Evolutionary conservation across 495 filamentous ascomycete species (phyloP), one percentile per base, ranked within the genome.

Genomic region (Xylaria curta): DNA sequence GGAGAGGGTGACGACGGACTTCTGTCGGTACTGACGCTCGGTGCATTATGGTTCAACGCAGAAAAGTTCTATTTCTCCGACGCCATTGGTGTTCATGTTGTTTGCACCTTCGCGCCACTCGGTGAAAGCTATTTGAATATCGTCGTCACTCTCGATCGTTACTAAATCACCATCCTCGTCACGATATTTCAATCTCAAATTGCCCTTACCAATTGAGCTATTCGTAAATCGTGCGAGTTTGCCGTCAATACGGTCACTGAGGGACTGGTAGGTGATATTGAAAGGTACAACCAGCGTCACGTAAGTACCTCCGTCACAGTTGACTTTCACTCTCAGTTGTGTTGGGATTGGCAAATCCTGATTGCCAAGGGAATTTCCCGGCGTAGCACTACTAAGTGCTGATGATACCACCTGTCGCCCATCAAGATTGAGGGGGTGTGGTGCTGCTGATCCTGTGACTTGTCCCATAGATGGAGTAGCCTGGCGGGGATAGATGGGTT

Each of bases 231-330:
- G 88, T 49, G 90, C 91, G 74, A 99, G 87, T 81, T 98, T 98
- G 28, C 92, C 92, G 80, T 98, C 97, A 76, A 99, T 98, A n/a
- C 96, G 94, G 76, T 98, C 95, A 61, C 94, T 93, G 28, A 99
- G 85, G 38, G 93, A 94, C 61, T 94, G 92, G 82, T 97, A 97
- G 58, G 92, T 89, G 76, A 98, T 99, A 76, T 94, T 96, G 83
- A 91, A 95, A 26, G 93, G 90, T 54, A 97, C 96, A 42, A 99
- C 95, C 13, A 99, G 86, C 0, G 94, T 97, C 68, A 98, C 91
- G 74, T 97, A 95, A 70, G 88, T 90, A 21, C 89, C 89, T 63
- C 89, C 89, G 19, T 93, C 91, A 76, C 92, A 96, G 76, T 93
- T 93, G 44, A 99, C 94, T 81, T 94, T 97, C 65, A 97, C 94